phyloP scores from a whole-genome alignment of 805 yeast genomes.

The Candida nanaspora region DNA sequence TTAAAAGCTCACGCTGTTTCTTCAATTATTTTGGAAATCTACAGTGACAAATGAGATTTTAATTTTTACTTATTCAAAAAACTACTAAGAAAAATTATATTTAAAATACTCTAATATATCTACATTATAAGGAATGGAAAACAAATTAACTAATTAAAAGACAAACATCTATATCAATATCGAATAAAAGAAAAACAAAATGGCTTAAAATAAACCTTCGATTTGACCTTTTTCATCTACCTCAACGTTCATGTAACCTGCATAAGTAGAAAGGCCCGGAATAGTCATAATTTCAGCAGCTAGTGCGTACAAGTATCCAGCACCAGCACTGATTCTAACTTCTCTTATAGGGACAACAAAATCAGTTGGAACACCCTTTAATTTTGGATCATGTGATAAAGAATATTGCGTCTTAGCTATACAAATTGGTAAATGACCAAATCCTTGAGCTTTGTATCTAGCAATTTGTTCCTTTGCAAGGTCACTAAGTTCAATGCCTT shows the following conservation, averaged over 20 bases:
- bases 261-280: slow-evolving; percentile 80
- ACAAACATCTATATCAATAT: slow-evolving; percentile 1
- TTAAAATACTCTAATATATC: no score
- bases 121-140: no score
- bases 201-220: slow-evolving; percentile 62
- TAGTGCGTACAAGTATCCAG: slow-evolving; percentile 76
- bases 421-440: slow-evolving; percentile 72
- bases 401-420: slow-evolving; percentile 85
- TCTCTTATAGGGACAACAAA: slow-evolving; percentile 78
- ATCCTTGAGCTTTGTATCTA: slow-evolving; percentile 65
- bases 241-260: slow-evolving; percentile 84
- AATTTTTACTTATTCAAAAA: no score
- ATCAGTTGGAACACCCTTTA: slow-evolving; percentile 80
- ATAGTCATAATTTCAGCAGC: slow-evolving; percentile 85
- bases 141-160: neutral
- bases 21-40: no score
- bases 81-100: no score
- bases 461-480: slow-evolving; percentile 66
- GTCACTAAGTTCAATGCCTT: slow-evolving; percentile 59
- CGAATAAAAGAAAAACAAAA: neutral
- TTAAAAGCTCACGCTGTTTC: no score
- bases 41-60: no score
- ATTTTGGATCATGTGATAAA: slow-evolving; percentile 71
- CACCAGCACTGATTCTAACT: slow-evolving; percentile 79
- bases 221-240: slow-evolving; percentile 75